A percentile compares a stretch with the other conserved stretches of the same genome.
Evolutionary conservation across 306 rosid species (phyloP).

Genomic region (Vigna angularis): DNA sequence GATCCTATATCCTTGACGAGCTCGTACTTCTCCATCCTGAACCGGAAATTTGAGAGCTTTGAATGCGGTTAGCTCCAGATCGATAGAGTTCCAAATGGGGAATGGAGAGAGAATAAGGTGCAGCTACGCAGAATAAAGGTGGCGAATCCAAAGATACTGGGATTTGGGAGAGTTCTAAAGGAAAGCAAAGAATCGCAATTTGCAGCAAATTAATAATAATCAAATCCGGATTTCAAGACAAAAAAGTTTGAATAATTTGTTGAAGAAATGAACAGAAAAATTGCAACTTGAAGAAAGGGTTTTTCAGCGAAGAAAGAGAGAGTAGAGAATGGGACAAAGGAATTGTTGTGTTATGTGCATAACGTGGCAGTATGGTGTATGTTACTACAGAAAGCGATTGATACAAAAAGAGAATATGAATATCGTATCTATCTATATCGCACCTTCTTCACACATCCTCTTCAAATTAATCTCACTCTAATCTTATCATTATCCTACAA

Average conservation of each 20-base stretch:
- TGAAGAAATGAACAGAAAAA: not conserved
- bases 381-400: not conserved
- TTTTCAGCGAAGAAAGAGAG: not conserved
- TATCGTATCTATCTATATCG: not conserved
- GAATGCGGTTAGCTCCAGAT: not conserved
- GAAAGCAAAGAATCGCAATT: conserved; percentile 52
- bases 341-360: not conserved
- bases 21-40: conserved; percentile 76
- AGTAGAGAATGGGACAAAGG: not conserved
- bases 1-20: conserved; percentile 86
- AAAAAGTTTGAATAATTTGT: not conserved
- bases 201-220: not conserved
- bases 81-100: not conserved
- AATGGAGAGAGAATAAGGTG: not conserved
- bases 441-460: not conserved
- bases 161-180: conserved; percentile 46
- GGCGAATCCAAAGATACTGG: not conserved
- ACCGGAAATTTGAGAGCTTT: conserved; percentile 6
- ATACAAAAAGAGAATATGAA: not conserved
- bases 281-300: not conserved
- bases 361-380: not conserved
- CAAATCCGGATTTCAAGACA: no score
- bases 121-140: conserved; percentile 5
- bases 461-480: not conserved
- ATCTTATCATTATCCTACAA: not conserved